phyloP scores from a whole-genome alignment of 192 early-diverging fungal species.

The Gonapodya prolifera region DNA sequence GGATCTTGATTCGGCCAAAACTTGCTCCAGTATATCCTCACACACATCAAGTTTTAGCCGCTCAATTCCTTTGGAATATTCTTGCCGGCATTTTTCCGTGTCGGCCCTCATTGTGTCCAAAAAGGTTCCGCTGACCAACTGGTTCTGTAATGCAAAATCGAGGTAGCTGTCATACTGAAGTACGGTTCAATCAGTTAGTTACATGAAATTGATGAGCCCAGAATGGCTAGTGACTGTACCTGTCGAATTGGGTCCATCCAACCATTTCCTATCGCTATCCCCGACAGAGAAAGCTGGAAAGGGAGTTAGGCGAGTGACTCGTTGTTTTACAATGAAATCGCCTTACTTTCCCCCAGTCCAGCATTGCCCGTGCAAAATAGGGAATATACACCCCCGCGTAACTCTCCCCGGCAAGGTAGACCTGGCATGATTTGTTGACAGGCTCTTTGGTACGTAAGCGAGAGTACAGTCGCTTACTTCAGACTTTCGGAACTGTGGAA shows the following conservation, averaged over 20 bases:
- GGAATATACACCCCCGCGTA: slow-evolving; percentile 52
- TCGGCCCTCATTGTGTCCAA: not conserved
- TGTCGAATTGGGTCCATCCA: slow-evolving; percentile 49
- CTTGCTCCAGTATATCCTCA: slow-evolving; percentile 21
- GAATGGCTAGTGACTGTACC: slow-evolving; percentile 13
- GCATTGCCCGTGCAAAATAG: slow-evolving; percentile 26
- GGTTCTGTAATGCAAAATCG: slow-evolving; percentile 17
- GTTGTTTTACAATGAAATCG: not conserved
- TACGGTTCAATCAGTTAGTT: not conserved
- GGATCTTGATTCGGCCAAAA: not conserved
- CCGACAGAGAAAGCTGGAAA: slow-evolving; percentile 33
- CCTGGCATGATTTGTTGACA: slow-evolving; percentile 15
- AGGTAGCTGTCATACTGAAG: slow-evolving; percentile 30
- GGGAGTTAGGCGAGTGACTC: not conserved
- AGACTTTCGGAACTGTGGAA: slow-evolving; percentile 28
- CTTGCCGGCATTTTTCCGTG: not conserved
- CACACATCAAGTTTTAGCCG: slow-evolving; percentile 13
- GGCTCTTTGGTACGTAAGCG: not conserved
- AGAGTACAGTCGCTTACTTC: slow-evolving; percentile 18
- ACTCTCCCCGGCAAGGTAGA: slow-evolving; percentile 52
- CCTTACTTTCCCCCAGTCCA: slow-evolving; percentile 20
- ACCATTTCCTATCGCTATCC: slow-evolving; percentile 47
- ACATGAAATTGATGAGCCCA: no score
- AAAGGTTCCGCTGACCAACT: slow-evolving; percentile 11
- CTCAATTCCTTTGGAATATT: slow-evolving; percentile 17